Base-by-base conservation (phyloP, 345 rosid genomes). In the Clausena lansium region DNA sequence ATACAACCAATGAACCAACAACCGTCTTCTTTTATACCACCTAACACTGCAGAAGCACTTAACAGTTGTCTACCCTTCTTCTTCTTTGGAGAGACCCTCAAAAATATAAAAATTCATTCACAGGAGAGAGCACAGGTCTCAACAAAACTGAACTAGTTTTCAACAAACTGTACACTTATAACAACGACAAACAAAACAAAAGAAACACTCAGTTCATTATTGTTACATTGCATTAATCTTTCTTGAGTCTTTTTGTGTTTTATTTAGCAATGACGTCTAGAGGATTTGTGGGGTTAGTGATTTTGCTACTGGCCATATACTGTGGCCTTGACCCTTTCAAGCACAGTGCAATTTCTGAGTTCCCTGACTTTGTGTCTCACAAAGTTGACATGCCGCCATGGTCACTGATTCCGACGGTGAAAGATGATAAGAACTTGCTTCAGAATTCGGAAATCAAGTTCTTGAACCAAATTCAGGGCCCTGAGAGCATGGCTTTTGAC, bases 401-500 rank as follows among this genome's bases (percentile, higher is more conserved):
- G 86, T 86, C 91, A 0, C 60, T 78, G 11, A 24, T 93, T 8
- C 94, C 84, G 0, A 61, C 79, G 7, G 93, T 83, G 25, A 90
- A 79, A 59, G 98, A 95, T 54, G 59, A 77, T 7, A 66, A 76
- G 9, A 89, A 92, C 45, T 86, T 87, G 80, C 91, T 95, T 10
- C 97, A 92, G 83, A 85, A 72, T n/a, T 93, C 98, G 1, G 89
- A 91, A 65, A 86, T 93, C 81, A 92, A 81, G 92, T 92, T 93
- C 80, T 58, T 82, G 75, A 81, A 90, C 83, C 89, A 95, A 67
- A 55, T 93, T 77, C 99, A 95, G 79, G 99, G 99, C 22, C 99
- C 99, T 5, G 99, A 95, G 86, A 95, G 99, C 85, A 52, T 95
- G 61, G 92, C 92, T 7, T 95, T 95, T 79, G 97, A 95, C 75